Base-by-base conservation (phyloP, 169 alveolate species). In the Cryptosporidium felis region DNA sequence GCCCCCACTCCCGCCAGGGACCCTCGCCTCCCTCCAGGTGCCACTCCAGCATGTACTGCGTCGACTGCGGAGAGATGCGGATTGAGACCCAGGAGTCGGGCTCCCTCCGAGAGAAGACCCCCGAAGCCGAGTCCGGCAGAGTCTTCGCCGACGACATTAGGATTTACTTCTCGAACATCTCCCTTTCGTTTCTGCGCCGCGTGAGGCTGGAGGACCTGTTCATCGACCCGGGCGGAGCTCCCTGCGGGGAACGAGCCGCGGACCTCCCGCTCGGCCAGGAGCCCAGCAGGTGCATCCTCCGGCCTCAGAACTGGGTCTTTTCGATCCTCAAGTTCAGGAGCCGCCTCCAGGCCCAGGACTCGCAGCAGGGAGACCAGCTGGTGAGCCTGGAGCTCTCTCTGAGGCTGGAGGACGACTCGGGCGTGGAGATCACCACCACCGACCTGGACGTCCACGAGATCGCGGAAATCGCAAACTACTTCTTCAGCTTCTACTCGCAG, bases 391-490 rank as follows among this genome's bases (percentile, higher is more conserved):
- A 74, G 9, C 56, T 74, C 56, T 74, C 46, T 18, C 28, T 74
- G 34, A 53, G 28, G 9, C 34, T 56, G 3, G 58, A 30, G 2
- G 60, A 74, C 21, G 44, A 74, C 23, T 38, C 74, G 1, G 38
- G 67, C 44, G 65, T 74, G 8, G 85, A 74, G 28, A 53, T 74
- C 16, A 40, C 26, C 38, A 16, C 58, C 5, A 53, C 67, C 2
- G 85, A 74, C 26, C n/a, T 53, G 58, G 85, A 74, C 56, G 12
- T 74, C n/a, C 85, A 74, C 58, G 41, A 74, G 18, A 74, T 74
- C 26, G 49, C 67, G 1, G 85, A 74, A 38, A 49, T 74, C 12
- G 41, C 18, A n/a, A 40, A 74, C 16, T 53, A 74, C 41, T 74
- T 74, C n/a, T 23, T 30, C 10, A 49, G 59, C 6, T 65, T 65